phyloP scores from a whole-genome alignment of 108 stramenopile species.

The Cyclotella sp. region DNA sequence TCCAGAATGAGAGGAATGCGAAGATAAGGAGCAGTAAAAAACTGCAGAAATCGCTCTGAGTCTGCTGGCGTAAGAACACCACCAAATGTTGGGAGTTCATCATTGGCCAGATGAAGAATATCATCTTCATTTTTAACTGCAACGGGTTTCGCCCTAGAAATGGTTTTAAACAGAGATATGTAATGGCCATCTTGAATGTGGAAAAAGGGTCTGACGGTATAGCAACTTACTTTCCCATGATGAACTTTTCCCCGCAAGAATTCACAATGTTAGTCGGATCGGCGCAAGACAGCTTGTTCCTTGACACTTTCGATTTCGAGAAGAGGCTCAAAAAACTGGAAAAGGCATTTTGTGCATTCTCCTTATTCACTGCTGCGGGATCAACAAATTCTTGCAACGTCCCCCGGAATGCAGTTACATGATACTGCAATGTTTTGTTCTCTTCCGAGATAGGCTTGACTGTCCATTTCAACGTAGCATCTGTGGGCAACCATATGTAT shows the following conservation, averaged over 20 bases:
- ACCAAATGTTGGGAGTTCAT: constrained; percentile 94
- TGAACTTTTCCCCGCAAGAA: constrained; percentile 89
- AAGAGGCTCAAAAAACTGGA: constrained; percentile 79
- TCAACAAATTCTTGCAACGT: constrained; percentile 81
- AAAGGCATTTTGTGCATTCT: constrained; percentile 60
- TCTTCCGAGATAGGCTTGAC: constrained; percentile 66
- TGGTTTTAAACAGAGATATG: not conserved
- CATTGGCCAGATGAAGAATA: constrained; percentile 89
- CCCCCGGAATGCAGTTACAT: constrained; percentile 75
- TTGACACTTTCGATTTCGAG: constrained; percentile 67
- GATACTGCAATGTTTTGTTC: constrained; percentile 68
- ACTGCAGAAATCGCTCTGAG: constrained; percentile 92
- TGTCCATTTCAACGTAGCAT: constrained; percentile 86
- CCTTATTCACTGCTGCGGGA: constrained; percentile 50
- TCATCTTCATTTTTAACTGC: constrained; percentile 93
- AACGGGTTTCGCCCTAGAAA: constrained; percentile 70
- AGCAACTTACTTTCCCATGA: constrained; percentile 71
- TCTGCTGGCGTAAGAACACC: constrained; percentile 88
- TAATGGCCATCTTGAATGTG: not conserved
- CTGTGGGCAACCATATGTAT: constrained; percentile 80
- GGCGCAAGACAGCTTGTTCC: constrained; percentile 83
- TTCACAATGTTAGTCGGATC: constrained; percentile 92
- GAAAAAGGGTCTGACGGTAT: not conserved
- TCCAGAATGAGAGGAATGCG: constrained; percentile 95
- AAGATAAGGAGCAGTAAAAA: constrained; percentile 95